Conservation (phyloP, 495 filamentous ascomycete species). For the Massariosphaeria phaeospora region DNA sequence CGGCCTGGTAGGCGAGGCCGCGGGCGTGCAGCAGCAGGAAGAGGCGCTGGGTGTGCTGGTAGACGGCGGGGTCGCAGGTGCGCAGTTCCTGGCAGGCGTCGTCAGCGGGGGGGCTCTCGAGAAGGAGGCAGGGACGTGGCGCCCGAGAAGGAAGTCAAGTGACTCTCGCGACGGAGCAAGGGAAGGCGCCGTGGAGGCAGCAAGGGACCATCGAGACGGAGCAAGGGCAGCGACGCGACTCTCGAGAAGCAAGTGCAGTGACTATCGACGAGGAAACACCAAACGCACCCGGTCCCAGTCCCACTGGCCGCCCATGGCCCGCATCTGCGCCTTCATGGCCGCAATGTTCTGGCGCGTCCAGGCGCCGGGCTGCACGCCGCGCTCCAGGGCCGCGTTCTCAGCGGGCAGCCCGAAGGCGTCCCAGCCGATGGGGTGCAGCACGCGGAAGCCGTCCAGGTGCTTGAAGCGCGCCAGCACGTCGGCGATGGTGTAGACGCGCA, state of each 20-base stretch:
- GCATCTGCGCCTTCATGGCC: slow-evolving; percentile 77
- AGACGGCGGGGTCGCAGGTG: slow-evolving; percentile 78
- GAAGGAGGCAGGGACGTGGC: no score
- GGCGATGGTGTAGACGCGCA: slow-evolving; percentile 85
- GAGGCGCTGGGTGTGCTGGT: slow-evolving; percentile 81
- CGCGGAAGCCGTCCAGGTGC: slow-evolving; percentile 67
- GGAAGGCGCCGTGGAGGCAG: no score
- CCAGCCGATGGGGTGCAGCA: slow-evolving; percentile 88
- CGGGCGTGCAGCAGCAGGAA: slow-evolving; percentile 69
- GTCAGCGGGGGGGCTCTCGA: no score
- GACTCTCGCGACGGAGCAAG: no score
- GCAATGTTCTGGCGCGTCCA: slow-evolving; percentile 79
- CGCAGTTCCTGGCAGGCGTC: slow-evolving; percentile 86
- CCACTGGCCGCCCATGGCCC: slow-evolving; percentile 69
- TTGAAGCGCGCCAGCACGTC: slow-evolving; percentile 77
- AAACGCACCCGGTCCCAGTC: slow-evolving; percentile 74
- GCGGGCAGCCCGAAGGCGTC: slow-evolving; percentile 88
- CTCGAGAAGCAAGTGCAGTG: no score
- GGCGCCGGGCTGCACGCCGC: slow-evolving; percentile 66
- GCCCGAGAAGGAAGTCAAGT: no score
- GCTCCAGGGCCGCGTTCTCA: slow-evolving; percentile 90
- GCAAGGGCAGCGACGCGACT: no score
- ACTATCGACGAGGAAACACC: no score
- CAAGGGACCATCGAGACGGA: no score
- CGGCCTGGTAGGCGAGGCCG: slow-evolving; percentile 70